Conservation (phyloP, 1,139 yeast genomes). For the Candida pseudoviswanathii region DNA sequence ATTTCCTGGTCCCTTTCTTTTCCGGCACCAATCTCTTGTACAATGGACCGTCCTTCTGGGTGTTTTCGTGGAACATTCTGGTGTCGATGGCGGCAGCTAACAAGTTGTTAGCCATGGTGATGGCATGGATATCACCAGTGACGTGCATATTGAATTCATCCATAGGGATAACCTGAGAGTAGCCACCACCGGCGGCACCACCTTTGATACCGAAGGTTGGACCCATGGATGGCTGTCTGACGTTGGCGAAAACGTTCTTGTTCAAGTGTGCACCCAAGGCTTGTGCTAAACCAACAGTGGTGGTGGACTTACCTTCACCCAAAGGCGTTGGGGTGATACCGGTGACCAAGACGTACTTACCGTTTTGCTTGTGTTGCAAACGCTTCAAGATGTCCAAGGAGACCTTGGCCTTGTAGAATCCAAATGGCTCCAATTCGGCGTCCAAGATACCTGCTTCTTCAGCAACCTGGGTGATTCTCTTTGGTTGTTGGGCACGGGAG, state of each 20-base stretch:
- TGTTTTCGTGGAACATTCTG: slow-evolving; percentile 93
- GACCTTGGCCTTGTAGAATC: slow-evolving; percentile 91
- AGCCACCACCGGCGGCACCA: slow-evolving; percentile 99
- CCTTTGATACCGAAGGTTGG: slow-evolving; percentile 99
- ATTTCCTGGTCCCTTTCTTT: slow-evolving; percentile 78
- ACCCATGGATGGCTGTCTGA: slow-evolving; percentile 98
- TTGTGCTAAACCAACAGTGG: slow-evolving; percentile 95
- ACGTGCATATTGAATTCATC: slow-evolving; percentile 98
- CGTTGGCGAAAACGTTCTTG: slow-evolving; percentile 89
- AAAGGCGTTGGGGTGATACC: slow-evolving; percentile 99
- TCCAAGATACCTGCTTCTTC: slow-evolving; percentile 81
- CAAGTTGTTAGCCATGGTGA: slow-evolving; percentile 91
- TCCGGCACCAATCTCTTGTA: slow-evolving; percentile 87
- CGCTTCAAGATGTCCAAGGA: slow-evolving; percentile 74
- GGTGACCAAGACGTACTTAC: slow-evolving; percentile 90
- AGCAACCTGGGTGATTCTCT: slow-evolving; percentile 80
- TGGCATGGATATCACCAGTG: slow-evolving; percentile 98
- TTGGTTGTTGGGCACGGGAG: slow-evolving; percentile 87
- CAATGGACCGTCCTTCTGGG: slow-evolving; percentile 88
- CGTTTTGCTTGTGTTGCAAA: slow-evolving; percentile 67
- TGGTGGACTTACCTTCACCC: slow-evolving; percentile 98
- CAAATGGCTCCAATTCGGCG: slow-evolving; percentile 86
- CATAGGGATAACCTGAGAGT: slow-evolving; percentile 98
- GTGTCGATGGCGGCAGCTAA: slow-evolving; percentile 98
- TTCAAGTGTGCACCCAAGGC: slow-evolving; percentile 92